A percentile compares a stretch with the other conserved stretches of the same genome.
These are phyloP conservation scores for Cucumis sativus DNA, from an alignment of 306 rosid genomes.

Conservation along the genomic window DNA sequence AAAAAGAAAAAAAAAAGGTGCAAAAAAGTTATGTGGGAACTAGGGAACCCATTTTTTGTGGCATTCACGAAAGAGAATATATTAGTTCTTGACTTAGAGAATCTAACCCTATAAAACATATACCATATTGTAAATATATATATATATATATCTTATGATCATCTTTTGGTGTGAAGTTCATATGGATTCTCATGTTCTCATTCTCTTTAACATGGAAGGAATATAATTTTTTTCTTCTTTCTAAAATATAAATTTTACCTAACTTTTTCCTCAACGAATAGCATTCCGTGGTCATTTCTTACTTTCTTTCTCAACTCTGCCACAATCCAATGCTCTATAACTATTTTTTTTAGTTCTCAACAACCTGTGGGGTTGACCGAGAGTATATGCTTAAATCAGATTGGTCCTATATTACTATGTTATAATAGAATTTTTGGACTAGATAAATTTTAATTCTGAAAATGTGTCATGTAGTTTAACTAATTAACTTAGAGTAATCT, in stretches of 20 bases:
- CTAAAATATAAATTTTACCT: background rate
- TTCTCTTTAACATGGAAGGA: slow-evolving; percentile 21
- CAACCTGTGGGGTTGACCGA: too few relatives aligned
- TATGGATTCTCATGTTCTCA: slow-evolving; percentile 53
- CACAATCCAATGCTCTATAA: slow-evolving; percentile 5
- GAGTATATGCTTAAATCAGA: too few relatives aligned
- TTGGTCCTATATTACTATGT: background rate
- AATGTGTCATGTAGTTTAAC: too few relatives aligned
- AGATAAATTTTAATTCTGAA: too few relatives aligned
- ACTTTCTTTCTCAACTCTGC: slow-evolving; percentile 36
- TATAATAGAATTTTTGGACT: too few relatives aligned
- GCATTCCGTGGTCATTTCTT: slow-evolving; percentile 98
- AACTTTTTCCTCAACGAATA: slow-evolving; percentile 47
- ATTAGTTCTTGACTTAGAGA: slow-evolving; percentile 71
- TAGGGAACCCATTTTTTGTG: slow-evolving; percentile 97
- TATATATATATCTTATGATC: slow-evolving; percentile 18
- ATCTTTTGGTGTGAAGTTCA: slow-evolving; percentile 39
- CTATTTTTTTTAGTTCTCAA: too few relatives aligned
- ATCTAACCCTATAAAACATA: slow-evolving; percentile 30
- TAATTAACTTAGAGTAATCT: too few relatives aligned
- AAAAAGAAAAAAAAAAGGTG: slow-evolving; percentile 12
- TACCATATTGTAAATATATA: background rate
- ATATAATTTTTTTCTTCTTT: background rate
- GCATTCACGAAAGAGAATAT: slow-evolving; percentile 54
- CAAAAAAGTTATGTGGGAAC: slow-evolving; percentile 44